Percentiles rank a stretch among this genome's conserved stretches.
Evolutionary conservation across 1,284 basidiomycete species (phyloP).

Genomic region (Leccinum huronense): DNA sequence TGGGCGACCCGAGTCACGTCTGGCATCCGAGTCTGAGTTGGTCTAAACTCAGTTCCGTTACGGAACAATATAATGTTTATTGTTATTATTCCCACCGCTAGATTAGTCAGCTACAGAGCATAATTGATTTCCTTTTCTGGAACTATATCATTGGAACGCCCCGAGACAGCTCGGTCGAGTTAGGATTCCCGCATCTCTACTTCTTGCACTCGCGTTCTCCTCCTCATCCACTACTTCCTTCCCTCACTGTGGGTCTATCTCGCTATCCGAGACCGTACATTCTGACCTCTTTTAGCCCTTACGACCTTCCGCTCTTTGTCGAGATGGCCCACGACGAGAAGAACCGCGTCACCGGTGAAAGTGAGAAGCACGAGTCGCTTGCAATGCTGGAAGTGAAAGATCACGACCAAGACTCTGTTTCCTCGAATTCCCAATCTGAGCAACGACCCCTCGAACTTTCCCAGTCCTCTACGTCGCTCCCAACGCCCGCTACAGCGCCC

Average conservation of each 20-base stretch:
- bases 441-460: constrained; percentile 7
- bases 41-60: neutral
- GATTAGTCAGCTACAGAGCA: neutral
- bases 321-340: constrained; percentile 29
- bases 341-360: constrained; percentile 7
- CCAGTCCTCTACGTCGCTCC: constrained; percentile 20
- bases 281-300: constrained; percentile 8
- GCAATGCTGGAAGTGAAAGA: constrained; percentile 24
- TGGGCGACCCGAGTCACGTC: neutral
- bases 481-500: constrained; percentile 27
- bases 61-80: neutral
- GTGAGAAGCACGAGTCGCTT: constrained; percentile 22
- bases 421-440: constrained; percentile 5
- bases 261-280: neutral
- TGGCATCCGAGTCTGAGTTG: no score
- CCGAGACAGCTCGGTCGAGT: neutral
- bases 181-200: neutral
- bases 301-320: neutral
- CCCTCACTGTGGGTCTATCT: constrained; percentile 17
- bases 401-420: constrained; percentile 12
- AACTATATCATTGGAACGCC: neutral
- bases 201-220: neutral
- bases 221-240: neutral
- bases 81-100: neutral
- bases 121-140: neutral